A percentile compares a stretch with the other conserved stretches of the same genome.
Evolutionary conservation across 768 basidiomycete species (phyloP).

Genomic region (Pholiota molesta): DNA sequence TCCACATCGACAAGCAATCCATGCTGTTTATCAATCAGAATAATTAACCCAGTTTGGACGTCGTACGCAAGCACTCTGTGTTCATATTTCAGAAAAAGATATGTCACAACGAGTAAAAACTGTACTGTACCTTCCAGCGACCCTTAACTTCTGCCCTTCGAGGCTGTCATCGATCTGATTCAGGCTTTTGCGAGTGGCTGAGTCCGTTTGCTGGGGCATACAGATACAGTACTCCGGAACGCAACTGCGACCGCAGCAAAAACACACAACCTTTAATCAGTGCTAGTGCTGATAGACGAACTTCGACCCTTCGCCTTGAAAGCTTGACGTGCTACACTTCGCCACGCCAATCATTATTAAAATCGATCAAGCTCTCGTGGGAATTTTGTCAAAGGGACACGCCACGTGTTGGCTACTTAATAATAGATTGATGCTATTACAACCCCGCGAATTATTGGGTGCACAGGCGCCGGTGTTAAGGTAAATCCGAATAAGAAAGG

Average conservation of each 20-base stretch:
- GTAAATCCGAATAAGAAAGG: slow-evolving; percentile 14
- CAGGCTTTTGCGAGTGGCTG: slow-evolving; percentile 48
- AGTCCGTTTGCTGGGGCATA: slow-evolving; percentile 55
- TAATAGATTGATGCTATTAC: slow-evolving; percentile 1
- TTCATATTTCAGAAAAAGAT: background rate
- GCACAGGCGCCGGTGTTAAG: slow-evolving; percentile 7
- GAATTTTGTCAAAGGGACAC: background rate
- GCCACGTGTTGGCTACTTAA: background rate
- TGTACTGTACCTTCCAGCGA: slow-evolving; percentile 60
- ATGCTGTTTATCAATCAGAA: slow-evolving; percentile 47
- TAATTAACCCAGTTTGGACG: slow-evolving; percentile 42
- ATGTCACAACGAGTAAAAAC: slow-evolving; percentile 5
- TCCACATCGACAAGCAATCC: slow-evolving; percentile 57
- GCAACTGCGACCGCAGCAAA: background rate
- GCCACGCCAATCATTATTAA: slow-evolving; percentile 2
- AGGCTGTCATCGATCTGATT: slow-evolving; percentile 39
- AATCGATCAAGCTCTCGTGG: too few relatives aligned
- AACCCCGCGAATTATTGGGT: slow-evolving; percentile 16
- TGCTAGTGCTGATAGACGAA: background rate
- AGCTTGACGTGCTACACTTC: background rate
- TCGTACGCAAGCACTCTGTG: slow-evolving; percentile 63
- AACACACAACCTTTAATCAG: background rate
- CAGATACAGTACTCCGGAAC: background rate
- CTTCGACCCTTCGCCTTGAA: background rate
- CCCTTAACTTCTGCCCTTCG: slow-evolving; percentile 55